Evolutionary conservation across 108 stramenopile genomes (phyloP).

Genomic region (Fistulifera solaris): DNA sequence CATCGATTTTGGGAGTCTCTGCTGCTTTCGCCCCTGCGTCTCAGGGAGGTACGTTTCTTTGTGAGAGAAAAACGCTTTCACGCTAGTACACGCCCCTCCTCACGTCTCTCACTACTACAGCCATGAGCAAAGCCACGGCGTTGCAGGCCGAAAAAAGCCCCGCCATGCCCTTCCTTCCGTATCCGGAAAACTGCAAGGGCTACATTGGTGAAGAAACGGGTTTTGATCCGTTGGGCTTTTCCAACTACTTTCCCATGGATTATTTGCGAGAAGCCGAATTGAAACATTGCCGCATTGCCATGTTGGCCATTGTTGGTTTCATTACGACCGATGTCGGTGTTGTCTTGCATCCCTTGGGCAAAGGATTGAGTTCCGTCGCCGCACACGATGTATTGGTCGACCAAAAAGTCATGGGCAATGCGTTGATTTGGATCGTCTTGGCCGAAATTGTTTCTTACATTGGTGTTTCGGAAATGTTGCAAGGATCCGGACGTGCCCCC

Average conservation of each 20-base stretch:
- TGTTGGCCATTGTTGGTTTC: constrained; percentile 90
- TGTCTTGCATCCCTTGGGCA: constrained; percentile 43
- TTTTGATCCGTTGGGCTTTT: constrained; percentile 92
- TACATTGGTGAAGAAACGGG: constrained; percentile 82
- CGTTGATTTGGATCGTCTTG: constrained; percentile 63
- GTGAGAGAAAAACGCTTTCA: no score
- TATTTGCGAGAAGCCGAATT: constrained; percentile 91
- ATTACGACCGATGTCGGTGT: constrained; percentile 78
- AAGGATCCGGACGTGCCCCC: constrained; percentile 88
- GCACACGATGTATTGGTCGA: constrained; percentile 62
- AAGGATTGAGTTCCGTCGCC: neutral
- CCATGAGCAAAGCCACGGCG: constrained; percentile 26
- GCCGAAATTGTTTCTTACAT: constrained; percentile 64
- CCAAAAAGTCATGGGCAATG: constrained; percentile 82
- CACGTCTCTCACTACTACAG: no score
- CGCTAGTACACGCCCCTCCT: no score
- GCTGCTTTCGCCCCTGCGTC: constrained; percentile 63
- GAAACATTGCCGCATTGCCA: constrained; percentile 94
- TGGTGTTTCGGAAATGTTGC: constrained; percentile 69
- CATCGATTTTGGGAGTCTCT: constrained; percentile 41
- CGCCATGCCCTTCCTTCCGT: constrained; percentile 88
- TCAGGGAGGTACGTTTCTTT: constrained; percentile 1
- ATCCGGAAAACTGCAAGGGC: constrained; percentile 86
- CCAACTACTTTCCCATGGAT: constrained; percentile 81
- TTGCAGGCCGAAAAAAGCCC: constrained; percentile 37